Evolutionary conservation across 495 filamentous ascomycete genomes (phyloP).

Genomic region (Penicillium odoratum): DNA sequence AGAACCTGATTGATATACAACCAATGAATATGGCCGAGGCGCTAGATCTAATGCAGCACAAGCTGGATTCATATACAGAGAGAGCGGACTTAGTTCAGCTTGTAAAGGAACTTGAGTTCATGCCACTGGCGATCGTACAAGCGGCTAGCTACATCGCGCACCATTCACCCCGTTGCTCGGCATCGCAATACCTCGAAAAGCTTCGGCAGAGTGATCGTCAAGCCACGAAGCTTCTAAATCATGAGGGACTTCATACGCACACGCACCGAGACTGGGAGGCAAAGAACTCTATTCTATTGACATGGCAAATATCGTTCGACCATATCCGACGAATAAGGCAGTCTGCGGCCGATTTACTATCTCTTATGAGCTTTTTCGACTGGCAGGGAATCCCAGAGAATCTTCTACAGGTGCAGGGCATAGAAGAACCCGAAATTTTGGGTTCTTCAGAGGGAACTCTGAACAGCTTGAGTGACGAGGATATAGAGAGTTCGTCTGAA

Average conservation of each 20-base stretch:
- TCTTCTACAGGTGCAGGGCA: neutral
- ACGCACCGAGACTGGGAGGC: conserved; percentile 19
- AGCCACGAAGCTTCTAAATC: neutral
- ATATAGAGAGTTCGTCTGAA: neutral
- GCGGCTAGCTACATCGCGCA: conserved; percentile 46
- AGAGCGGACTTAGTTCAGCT: conserved; percentile 8
- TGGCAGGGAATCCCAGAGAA: conserved; percentile 10
- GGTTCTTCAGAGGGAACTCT: too few relatives aligned
- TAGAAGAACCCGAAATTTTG: too few relatives aligned
- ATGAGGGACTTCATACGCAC: conserved; percentile 7
- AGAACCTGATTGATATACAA: too few relatives aligned
- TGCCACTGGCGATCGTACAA: conserved; percentile 53
- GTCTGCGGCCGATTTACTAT: conserved; percentile 27
- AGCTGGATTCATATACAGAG: too few relatives aligned
- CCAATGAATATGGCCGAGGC: too few relatives aligned
- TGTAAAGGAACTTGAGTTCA: conserved; percentile 22
- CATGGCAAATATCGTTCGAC: conserved; percentile 36
- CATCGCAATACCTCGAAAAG: conserved; percentile 33
- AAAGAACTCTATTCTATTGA: conserved; percentile 25
- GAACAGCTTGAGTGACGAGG: neutral
- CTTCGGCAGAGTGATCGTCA: conserved; percentile 22
- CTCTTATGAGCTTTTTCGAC: conserved; percentile 32
- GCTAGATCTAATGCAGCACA: too few relatives aligned
- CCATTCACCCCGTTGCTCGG: conserved; percentile 1
- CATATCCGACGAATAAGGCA: conserved; percentile 18